A percentile compares a stretch with the other conserved stretches of the same genome.
These are phyloP conservation scores for Rosellinia necatrix DNA, from an alignment of 2,329 filamentous ascomycete species.

Conservation along the genomic window DNA sequence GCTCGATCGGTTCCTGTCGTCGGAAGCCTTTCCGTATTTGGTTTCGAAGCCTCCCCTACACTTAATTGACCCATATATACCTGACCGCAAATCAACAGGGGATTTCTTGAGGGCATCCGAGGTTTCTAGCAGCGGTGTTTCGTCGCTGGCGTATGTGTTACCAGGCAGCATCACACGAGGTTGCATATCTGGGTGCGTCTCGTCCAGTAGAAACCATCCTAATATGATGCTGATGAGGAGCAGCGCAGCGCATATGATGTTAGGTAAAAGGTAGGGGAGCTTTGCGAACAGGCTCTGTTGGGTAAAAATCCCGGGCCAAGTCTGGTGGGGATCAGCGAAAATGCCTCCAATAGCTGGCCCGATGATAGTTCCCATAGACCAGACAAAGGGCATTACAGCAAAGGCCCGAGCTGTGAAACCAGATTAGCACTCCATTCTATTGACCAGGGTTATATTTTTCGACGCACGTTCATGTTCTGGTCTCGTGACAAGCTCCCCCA, in stretches of 20 bases:
- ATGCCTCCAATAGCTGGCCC: conserved; percentile 87
- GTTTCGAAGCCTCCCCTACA: conserved; percentile 52
- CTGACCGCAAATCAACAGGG: conserved; percentile 73
- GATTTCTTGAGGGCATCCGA: conserved; percentile 75
- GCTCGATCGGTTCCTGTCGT: conserved; percentile 45
- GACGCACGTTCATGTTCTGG: conserved; percentile 76
- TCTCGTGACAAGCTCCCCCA: conserved; percentile 83
- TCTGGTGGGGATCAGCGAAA: conserved; percentile 77
- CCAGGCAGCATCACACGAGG: conserved; percentile 53
- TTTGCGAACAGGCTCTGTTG: conserved; percentile 70
- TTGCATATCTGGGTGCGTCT: conserved; percentile 86
- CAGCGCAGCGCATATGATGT: conserved; percentile 78
- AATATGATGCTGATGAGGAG: conserved; percentile 78
- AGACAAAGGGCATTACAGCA: conserved; percentile 92
- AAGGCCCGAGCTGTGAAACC: conserved; percentile 72
- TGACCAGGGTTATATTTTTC: too few relatives aligned
- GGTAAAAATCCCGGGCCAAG: conserved; percentile 74
- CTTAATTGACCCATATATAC: conserved; percentile 77
- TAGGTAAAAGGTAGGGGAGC: conserved; percentile 88
- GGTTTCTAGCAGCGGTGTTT: conserved; percentile 76
- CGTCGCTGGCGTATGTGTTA: conserved; percentile 60
- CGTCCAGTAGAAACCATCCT: conserved; percentile 80
- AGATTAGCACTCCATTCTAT: conserved; percentile 31
- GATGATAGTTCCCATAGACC: conserved; percentile 87
- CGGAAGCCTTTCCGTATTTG: conserved; percentile 45